Base-by-base conservation (phyloP, 2,329 filamentous ascomycete species). In the Hypoxylon sp. region DNA sequence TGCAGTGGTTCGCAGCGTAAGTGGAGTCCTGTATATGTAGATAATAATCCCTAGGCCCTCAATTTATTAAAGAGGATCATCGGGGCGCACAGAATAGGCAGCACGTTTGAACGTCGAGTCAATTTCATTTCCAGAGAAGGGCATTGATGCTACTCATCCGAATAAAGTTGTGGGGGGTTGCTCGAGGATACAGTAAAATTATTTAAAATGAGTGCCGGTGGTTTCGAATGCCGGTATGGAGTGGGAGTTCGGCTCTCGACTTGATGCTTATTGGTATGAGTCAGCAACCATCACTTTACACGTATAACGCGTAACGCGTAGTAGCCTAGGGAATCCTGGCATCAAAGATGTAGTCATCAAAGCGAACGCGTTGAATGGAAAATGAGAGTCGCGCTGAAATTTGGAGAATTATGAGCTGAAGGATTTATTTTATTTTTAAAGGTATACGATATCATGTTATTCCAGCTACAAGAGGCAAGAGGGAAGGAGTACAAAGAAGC, bases 361-460 rank as follows among this genome's bases (percentile, higher is more conserved):
- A 32, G 13, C n/a, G 13, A 14, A 30, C 51, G 51, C 38, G 36
- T 55, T 23, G 23, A 45, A 25, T 11, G 7, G 49, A 17, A n/a
- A 53, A n/a, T 6, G 10, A 21, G 5, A 36, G 41, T 25, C 36
- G 7, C n/a, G 9, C 28, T 14, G n/a, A 38, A 17, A 21, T 32
- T 30, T 30, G 38, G 23, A 43, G 17, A 19, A 25, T 2, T 48
- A 30, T 14, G 36, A 48, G 30, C 17, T 41, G 38, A 45, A 60
- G 45, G 19, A 32, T 50, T 43, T 10, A 28, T 51, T 43, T 38
- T 45, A 17, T 43, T 59, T 23, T 50, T 21, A 41, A 17, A 32
- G 28, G 17, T 28, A 52, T 60, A 41, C 53, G n/a, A 52, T 46
- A 52, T 60, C 48, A 46, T 51, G 32, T 45, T 60, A 45, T 52